phyloP scores from a whole-genome alignment of 805 yeast species.

The Spathaspora girioi region DNA sequence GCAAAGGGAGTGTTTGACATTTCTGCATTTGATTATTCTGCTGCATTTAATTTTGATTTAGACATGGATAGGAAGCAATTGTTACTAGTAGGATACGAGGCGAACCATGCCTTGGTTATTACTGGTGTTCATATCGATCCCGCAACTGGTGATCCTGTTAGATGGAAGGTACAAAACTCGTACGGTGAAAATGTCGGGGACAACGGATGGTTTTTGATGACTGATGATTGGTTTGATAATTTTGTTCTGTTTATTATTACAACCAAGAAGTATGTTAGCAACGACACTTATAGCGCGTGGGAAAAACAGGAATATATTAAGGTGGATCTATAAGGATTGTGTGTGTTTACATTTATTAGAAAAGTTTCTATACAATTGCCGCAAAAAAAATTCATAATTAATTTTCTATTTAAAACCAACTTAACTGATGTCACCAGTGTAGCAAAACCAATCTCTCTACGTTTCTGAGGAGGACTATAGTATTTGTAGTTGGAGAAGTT shows the following conservation, averaged over 20 bases:
- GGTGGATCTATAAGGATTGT: no score
- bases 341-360: no score
- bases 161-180: constrained; percentile 45
- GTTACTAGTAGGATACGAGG: constrained; percentile 50
- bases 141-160: constrained; percentile 24
- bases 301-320: constrained; percentile 5
- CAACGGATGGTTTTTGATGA: constrained; percentile 41
- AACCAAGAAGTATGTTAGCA: constrained; percentile 31
- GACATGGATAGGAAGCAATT: constrained; percentile 62
- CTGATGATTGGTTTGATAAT: constrained; percentile 43
- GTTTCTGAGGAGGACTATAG: no score
- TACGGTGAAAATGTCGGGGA: constrained; percentile 42
- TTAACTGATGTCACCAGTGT: no score
- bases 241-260: constrained; percentile 42
- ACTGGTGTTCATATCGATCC: constrained; percentile 77
- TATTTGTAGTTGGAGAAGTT: no score
- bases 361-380: no score
- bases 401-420: no score
- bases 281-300: constrained; percentile 33
- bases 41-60: constrained; percentile 50
- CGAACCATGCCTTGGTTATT: constrained; percentile 87
- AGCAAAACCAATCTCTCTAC: no score
- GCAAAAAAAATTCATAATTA: no score
- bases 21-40: constrained; percentile 4
- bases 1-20: constrained; percentile 70